A percentile compares a stretch with the other conserved stretches of the same genome.
Evolutionary conservation across 2,329 filamentous ascomycete genomes (phyloP).

Genomic region (Sporothrix euskadiensis): DNA sequence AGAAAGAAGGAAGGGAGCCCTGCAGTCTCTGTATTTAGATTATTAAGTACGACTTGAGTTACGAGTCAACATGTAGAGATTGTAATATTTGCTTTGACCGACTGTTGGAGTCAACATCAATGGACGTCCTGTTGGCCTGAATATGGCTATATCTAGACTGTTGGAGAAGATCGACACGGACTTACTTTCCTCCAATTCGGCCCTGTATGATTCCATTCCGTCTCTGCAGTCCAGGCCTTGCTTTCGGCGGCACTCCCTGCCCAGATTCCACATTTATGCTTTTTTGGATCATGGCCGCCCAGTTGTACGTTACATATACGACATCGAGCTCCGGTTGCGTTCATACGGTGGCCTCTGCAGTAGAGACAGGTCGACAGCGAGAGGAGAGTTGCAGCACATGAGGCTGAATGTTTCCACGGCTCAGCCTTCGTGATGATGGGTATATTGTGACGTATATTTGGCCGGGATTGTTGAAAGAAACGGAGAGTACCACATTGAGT

Average conservation of each 20-base stretch:
- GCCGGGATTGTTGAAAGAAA: background rate
- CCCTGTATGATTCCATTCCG: background rate
- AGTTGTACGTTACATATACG: conserved; percentile 7
- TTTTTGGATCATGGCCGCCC: background rate
- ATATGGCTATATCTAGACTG: background rate
- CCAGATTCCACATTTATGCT: too few relatives aligned
- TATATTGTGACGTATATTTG: background rate
- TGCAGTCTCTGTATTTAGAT: background rate
- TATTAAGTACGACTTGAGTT: background rate
- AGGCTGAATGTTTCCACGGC: background rate
- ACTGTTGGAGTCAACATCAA: background rate
- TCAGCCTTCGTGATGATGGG: background rate
- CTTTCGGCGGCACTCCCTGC: background rate
- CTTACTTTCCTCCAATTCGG: background rate
- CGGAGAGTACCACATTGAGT: background rate
- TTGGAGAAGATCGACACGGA: background rate
- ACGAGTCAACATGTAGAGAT: too few relatives aligned
- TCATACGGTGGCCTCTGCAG: background rate
- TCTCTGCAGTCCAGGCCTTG: background rate
- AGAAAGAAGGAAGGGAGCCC: background rate
- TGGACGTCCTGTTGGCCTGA: background rate
- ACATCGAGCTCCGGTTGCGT: background rate
- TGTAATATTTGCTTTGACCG: too few relatives aligned
- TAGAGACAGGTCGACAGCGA: background rate
- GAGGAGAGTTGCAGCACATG: background rate